Percentiles rank a stretch among this genome's conserved stretches.
Evolutionary conservation across 495 filamentous ascomycete genomes (phyloP).

Genomic region (Xylaria bambusicola): DNA sequence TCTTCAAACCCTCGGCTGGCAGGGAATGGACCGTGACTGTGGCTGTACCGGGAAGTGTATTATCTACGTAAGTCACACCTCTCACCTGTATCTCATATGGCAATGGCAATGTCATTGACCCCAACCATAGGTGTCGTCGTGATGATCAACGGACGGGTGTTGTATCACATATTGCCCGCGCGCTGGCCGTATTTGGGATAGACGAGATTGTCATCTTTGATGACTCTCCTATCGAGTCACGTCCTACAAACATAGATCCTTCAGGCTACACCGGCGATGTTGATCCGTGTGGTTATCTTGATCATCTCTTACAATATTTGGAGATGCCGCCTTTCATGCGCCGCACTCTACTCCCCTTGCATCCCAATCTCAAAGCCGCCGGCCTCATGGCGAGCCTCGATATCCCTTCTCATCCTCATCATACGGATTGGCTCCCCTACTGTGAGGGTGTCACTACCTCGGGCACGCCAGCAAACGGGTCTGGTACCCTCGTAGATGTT

Average conservation of each 20-base stretch:
- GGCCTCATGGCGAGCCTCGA: conserved; percentile 70
- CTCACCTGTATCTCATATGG: too few relatives aligned
- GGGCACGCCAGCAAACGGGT: conserved; percentile 34
- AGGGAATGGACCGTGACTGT: conserved; percentile 52
- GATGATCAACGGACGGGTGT: conserved; percentile 66
- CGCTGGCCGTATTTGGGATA: conserved; percentile 71
- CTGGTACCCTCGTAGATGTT: conserved; percentile 60
- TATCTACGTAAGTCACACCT: conserved; percentile 45
- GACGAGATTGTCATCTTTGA: conserved; percentile 78
- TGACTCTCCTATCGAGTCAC: conserved; percentile 50
- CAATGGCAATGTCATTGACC: conserved; percentile 7
- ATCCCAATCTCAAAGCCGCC: conserved; percentile 65
- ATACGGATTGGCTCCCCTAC: conserved; percentile 67
- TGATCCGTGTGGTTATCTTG: conserved; percentile 70
- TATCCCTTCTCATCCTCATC: conserved; percentile 72
- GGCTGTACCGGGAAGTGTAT: conserved; percentile 49
- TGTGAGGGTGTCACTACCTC: conserved; percentile 67
- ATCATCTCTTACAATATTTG: conserved; percentile 71
- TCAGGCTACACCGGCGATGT: conserved; percentile 62
- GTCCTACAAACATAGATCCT: conserved; percentile 41
- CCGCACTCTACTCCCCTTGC: conserved; percentile 65
- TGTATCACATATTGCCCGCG: conserved; percentile 69
- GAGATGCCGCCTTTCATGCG: conserved; percentile 77
- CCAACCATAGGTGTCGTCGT: conserved; percentile 41
- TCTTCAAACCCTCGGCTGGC: conserved; percentile 39